A percentile compares a stretch with the other conserved stretches of the same genome.
Conservation (phyloP, 106 monocot genomes). For the Cymbidium sinense region DNA sequence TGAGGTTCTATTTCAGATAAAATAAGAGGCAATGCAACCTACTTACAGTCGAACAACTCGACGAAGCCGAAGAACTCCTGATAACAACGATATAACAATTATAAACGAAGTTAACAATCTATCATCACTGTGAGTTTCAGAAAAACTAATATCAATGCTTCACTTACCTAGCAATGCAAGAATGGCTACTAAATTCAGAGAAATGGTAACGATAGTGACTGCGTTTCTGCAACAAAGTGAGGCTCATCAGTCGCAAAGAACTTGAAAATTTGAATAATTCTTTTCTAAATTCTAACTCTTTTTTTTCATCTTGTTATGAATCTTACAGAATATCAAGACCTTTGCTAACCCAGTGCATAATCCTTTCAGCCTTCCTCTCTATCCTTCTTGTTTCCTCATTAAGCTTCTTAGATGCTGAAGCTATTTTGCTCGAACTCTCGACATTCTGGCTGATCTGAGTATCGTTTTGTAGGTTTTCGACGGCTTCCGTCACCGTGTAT, state of each 20-base stretch:
- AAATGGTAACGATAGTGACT: slow-evolving; percentile 32
- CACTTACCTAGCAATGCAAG: slow-evolving; percentile 39
- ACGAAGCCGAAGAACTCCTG: slow-evolving; percentile 18
- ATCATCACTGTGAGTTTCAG: neutral
- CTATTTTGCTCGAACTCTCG: slow-evolving; percentile 22
- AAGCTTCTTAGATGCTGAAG: slow-evolving; percentile 40
- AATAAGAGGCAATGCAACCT: neutral
- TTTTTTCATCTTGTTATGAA: neutral
- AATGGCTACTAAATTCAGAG: slow-evolving; percentile 25
- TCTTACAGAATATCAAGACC: slow-evolving; percentile 82
- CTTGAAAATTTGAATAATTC: neutral
- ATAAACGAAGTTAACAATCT: neutral
- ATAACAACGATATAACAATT: slow-evolving; percentile 19
- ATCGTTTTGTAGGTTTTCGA: slow-evolving; percentile 44
- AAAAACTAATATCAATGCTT: neutral
- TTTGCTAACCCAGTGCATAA: slow-evolving; percentile 33
- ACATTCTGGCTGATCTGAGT: slow-evolving; percentile 15
- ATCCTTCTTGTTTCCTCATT: slow-evolving; percentile 45
- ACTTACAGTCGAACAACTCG: slow-evolving; percentile 38
- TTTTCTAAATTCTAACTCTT: neutral
- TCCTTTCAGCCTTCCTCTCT: slow-evolving; percentile 46
- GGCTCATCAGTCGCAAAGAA: neutral
- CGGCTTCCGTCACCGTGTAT: slow-evolving; percentile 51
- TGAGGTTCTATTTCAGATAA: neutral
- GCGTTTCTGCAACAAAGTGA: slow-evolving; percentile 34